phyloP scores from a whole-genome alignment of 192 early-diverging fungal species.

The Coemansia sp. region DNA sequence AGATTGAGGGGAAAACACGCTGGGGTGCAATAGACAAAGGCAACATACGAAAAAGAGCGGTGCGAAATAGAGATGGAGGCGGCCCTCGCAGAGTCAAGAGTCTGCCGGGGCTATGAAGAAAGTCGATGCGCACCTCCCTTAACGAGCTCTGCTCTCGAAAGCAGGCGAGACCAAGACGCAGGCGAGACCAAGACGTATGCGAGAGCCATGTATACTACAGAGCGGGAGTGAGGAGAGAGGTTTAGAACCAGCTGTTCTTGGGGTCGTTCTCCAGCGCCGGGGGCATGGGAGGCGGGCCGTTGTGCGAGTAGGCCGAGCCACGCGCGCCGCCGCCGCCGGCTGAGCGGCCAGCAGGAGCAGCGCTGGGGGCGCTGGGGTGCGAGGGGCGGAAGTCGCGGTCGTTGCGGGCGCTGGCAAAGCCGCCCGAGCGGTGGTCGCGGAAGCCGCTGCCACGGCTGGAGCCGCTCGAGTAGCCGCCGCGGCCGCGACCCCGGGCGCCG shows the following conservation, averaged over 20 bases:
- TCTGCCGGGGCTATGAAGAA: slow-evolving; percentile 4
- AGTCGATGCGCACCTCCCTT: slow-evolving; percentile 1
- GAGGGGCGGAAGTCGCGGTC: slow-evolving; percentile 44
- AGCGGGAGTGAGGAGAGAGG: neutral
- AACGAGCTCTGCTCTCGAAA: neutral
- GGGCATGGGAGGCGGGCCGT: slow-evolving; percentile 25
- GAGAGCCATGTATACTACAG: slow-evolving; percentile 31
- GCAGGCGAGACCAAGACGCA: slow-evolving; percentile 33
- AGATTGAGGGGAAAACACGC: neutral
- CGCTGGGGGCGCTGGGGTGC: neutral
- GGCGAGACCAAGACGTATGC: slow-evolving; percentile 10
- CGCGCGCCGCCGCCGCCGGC: slow-evolving; percentile 5
- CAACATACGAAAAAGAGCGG: neutral
- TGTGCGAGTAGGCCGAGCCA: slow-evolving; percentile 10
- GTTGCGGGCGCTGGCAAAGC: slow-evolving; percentile 13
- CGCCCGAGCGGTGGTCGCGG: slow-evolving; percentile 28
- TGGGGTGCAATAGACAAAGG: neutral
- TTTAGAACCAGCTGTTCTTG: slow-evolving; percentile 67
- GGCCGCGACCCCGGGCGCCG: slow-evolving; percentile 59
- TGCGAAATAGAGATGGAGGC: neutral
- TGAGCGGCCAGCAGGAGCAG: neutral
- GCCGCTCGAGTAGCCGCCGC: slow-evolving; percentile 45
- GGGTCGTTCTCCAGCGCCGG: slow-evolving; percentile 46
- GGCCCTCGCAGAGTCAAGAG: slow-evolving; percentile 3
- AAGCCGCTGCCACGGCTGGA: slow-evolving; percentile 41